Evolutionary conservation across 768 basidiomycete genomes (phyloP).

Genomic region (Auriculariales sp.): DNA sequence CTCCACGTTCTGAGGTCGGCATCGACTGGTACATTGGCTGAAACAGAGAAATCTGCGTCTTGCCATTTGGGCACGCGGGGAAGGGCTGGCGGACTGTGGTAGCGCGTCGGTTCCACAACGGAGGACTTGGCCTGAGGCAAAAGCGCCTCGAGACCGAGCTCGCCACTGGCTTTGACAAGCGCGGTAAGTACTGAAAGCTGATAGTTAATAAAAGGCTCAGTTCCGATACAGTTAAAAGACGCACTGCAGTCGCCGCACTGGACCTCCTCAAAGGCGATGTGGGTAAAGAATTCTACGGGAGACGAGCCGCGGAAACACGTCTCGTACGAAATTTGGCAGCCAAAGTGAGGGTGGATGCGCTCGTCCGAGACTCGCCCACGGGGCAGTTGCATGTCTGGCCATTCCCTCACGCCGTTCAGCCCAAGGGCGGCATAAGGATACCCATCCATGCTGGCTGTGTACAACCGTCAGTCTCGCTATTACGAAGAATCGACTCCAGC

Average conservation of each 20-base stretch:
- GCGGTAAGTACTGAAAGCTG: conserved; percentile 14
- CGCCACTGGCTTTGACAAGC: conserved; percentile 17
- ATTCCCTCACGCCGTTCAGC: neutral
- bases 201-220: neutral
- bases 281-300: conserved; percentile 17
- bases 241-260: conserved; percentile 22
- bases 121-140: conserved; percentile 11
- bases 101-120: neutral
- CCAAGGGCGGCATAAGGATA: conserved; percentile 17
- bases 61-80: conserved; percentile 10
- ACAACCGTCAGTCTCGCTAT: conserved; percentile 4
- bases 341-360: neutral
- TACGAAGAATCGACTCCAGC: neutral
- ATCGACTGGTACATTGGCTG: conserved; percentile 2
- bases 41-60: conserved; percentile 10
- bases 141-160: conserved; percentile 20
- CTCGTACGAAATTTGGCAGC: conserved; percentile 9
- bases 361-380: neutral
- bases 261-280: conserved; percentile 17
- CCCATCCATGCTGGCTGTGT: conserved; percentile 18
- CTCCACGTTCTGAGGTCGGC: conserved; percentile 5
- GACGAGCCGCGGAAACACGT: conserved; percentile 11
- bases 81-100: conserved; percentile 6
- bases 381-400: conserved; percentile 6
- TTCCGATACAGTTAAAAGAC: neutral